These are phyloP conservation scores for Naematelia aurantialba DNA, from an alignment of 768 basidiomycete genomes.

Conservation along the genomic window DNA sequence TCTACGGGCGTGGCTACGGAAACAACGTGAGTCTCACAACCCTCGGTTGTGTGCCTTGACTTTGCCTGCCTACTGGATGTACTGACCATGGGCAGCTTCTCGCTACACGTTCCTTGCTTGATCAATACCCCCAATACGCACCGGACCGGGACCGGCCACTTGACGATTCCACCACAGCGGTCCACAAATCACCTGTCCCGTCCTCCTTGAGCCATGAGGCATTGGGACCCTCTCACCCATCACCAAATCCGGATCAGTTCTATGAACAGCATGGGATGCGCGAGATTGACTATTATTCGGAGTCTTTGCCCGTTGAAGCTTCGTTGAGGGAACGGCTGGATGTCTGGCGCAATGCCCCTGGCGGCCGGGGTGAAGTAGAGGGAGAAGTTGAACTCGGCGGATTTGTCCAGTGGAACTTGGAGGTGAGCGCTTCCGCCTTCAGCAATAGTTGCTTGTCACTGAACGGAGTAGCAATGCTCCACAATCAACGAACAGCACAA, in stretches of 20 bases:
- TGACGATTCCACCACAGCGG: background rate
- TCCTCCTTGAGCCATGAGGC: background rate
- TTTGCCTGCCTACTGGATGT: too few relatives aligned
- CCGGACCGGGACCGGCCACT: background rate
- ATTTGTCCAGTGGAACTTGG: constrained; percentile 49
- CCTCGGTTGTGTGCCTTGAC: too few relatives aligned
- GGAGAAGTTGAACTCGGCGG: constrained; percentile 47
- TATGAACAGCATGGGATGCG: constrained; percentile 2
- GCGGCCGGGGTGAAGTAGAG: constrained; percentile 41
- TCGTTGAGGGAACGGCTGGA: constrained; percentile 48
- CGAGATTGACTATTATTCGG: constrained; percentile 40
- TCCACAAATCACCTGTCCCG: background rate
- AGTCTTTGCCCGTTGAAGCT: constrained; percentile 48
- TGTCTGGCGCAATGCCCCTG: constrained; percentile 49
- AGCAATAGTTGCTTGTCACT: constrained; percentile 6
- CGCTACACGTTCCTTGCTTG: background rate
- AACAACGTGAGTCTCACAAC: background rate
- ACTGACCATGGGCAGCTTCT: background rate
- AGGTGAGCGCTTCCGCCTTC: constrained; percentile 30
- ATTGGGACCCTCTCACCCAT: background rate
- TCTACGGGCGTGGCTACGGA: background rate
- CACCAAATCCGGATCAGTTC: background rate
- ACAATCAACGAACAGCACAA: constrained; percentile 44
- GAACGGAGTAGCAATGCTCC: constrained; percentile 28
- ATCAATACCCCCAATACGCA: background rate